Evolutionary conservation across 2,329 filamentous ascomycete species (phyloP), one percentile per base, ranked within the genome.

Genomic region (Epichloe amarillans): DNA sequence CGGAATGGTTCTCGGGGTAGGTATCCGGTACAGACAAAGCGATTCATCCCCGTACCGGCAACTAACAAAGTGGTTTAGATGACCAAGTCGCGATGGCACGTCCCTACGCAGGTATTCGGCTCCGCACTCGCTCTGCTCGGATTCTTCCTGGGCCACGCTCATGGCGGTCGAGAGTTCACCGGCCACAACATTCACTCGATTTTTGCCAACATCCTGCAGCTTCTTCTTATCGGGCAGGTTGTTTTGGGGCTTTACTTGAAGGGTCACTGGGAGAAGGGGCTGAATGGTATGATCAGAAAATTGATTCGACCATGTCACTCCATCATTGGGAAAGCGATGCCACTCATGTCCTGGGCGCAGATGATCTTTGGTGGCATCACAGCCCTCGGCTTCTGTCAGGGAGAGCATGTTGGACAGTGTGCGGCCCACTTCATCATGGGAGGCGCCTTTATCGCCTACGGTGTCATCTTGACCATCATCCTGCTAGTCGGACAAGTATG

Each of bases 341-440:
- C 93, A 1, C 69, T 97, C 3, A 75, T 89, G 1, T 80, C 85
- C 26, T 98, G 93, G 93, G 76, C 83, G 5, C 93, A 98, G 72
- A 94, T 98, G 82, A 65, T 98, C 6, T 95, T 98, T 66, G 93
- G 93, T 47, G 93, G 89, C 39, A 96, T 98, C 61, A 91, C 91
- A 0, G 77, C 86, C 4, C 74, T 95, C 51, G 93, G 93, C 21
- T 97, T 95, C 72, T 98, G 93, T 66, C 86, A 88, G 57, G 88
- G 77, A 50, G 90, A 97, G 52, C 91, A 98, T 63, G 66, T 89
- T 1, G 91, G 90, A 35, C 93, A 98, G 67, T 98, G 93, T 68
- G 71, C 87, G 41, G 93, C 93, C 1, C 93, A 98, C 67, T 98
- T 97, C 68, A 98, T 97, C 67, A 98, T 98, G 93, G 93, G 93